phyloP scores from a whole-genome alignment of 2,329 filamentous ascomycete genomes.

The Cordyceps pruinosa region DNA sequence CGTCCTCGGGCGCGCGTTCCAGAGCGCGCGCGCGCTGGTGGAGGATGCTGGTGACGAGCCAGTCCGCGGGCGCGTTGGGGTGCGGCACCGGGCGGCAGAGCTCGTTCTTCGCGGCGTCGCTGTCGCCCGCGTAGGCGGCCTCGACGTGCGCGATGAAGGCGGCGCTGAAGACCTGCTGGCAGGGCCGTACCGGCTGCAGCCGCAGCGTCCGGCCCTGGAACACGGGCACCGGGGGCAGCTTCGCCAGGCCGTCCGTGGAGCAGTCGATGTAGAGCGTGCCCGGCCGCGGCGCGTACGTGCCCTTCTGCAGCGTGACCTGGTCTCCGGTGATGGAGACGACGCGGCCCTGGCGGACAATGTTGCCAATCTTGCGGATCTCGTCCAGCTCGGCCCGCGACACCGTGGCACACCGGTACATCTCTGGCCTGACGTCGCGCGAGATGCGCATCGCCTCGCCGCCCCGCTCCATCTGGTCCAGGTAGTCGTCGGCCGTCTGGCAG shows the following conservation, averaged over 20 bases:
- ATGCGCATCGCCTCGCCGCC: not conserved
- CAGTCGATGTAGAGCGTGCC: constrained; percentile 4
- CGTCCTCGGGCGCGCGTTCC: not conserved
- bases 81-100: not conserved
- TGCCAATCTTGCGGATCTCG: constrained; percentile 1
- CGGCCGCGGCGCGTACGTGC: not conserved
- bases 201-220: constrained; percentile 2
- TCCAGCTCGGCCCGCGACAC: constrained; percentile 3
- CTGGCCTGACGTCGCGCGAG: not conserved
- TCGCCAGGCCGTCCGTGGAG: constrained; percentile 1
- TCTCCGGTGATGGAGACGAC: constrained; percentile 10
- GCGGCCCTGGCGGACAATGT: constrained; percentile 10
- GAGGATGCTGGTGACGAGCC: not conserved
- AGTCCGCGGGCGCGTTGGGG: not conserved
- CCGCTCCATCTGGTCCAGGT: not conserved
- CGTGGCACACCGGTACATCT: constrained; percentile 1
- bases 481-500: not conserved
- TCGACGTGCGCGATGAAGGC: constrained; percentile 10
- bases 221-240: not conserved
- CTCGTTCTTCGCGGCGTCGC: not conserved
- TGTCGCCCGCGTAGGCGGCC: not conserved
- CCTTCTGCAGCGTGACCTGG: not conserved
- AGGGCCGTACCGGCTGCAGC: constrained; percentile 4
- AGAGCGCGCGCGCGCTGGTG: not conserved
- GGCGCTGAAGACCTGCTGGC: constrained; percentile 3